A percentile compares a stretch with the other conserved stretches of the same genome.
Conservation (phyloP, 441 rosid genomes). For the Adansonia grandidieri region DNA sequence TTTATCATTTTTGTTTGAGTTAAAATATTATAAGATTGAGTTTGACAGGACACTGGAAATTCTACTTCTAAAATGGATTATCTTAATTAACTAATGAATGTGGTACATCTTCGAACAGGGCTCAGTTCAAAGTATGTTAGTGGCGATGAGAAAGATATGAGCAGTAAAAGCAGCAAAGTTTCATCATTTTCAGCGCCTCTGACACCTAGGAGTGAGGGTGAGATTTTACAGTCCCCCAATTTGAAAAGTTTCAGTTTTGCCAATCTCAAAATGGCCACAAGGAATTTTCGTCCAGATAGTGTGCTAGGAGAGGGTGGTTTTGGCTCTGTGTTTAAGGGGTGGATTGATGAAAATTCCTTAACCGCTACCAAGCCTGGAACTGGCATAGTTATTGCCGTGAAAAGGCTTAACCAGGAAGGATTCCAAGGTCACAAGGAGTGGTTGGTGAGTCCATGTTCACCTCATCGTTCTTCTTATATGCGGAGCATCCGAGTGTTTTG, state of each 20-base stretch:
- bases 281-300: constrained; percentile 87
- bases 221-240: constrained; percentile 78
- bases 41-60: too few relatives aligned
- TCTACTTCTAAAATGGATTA: too few relatives aligned
- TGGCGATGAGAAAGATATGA: constrained; percentile 49
- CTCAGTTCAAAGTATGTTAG: constrained; percentile 58
- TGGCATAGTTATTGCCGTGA: constrained; percentile 82
- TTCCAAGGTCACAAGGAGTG: constrained; percentile 92
- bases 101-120: constrained; percentile 40
- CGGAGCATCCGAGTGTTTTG: not conserved
- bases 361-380: constrained; percentile 83
- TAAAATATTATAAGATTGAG: too few relatives aligned
- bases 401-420: constrained; percentile 79
- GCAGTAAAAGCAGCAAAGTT: constrained; percentile 58
- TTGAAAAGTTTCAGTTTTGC: constrained; percentile 65
- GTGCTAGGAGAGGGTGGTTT: constrained; percentile 95
- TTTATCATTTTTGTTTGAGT: too few relatives aligned
- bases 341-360: constrained; percentile 76
- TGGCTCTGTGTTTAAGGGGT: constrained; percentile 94
- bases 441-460: constrained; percentile 63
- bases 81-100: too few relatives aligned
- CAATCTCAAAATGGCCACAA: constrained; percentile 74
- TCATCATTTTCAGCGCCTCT: constrained; percentile 55
- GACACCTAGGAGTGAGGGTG: constrained; percentile 79
- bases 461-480: not conserved